phyloP scores from a whole-genome alignment of 352 stramenopile species.

The Globisporangium paddicum region DNA sequence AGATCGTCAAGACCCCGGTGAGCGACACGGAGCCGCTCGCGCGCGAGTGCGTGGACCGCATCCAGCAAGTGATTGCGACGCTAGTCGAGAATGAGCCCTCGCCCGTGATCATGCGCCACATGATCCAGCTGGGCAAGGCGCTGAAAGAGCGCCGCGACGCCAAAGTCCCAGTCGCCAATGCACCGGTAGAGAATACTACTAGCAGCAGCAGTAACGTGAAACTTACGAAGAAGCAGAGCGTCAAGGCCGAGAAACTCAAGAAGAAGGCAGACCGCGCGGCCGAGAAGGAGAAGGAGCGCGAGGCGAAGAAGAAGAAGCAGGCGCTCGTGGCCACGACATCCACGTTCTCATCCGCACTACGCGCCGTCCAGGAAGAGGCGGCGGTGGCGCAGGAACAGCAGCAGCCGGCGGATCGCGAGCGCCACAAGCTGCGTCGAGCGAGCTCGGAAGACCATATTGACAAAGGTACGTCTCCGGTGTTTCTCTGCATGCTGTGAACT shows the following conservation, averaged over 20 bases:
- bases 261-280: neutral
- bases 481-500: neutral
- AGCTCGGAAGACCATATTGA: neutral
- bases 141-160: slow-evolving; percentile 28
- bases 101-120: slow-evolving; percentile 52
- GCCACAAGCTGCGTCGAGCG: neutral
- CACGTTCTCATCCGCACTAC: neutral
- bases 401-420: neutral
- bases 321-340: neutral
- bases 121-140: slow-evolving; percentile 47
- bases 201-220: neutral
- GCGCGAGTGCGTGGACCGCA: slow-evolving; percentile 31
- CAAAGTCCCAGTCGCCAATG: too few relatives aligned
- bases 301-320: neutral
- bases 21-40: slow-evolving; percentile 17
- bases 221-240: slow-evolving; percentile 3
- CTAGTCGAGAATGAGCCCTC: slow-evolving; percentile 47
- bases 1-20: slow-evolving; percentile 52
- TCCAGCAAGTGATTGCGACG: slow-evolving; percentile 28
- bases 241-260: slow-evolving; percentile 6
- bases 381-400: neutral
- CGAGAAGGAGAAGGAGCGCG: neutral
- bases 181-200: too few relatives aligned
- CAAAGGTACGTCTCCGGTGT: neutral
- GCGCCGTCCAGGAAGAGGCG: neutral